These are phyloP conservation scores for Guyanaporus albipodus DNA, from an alignment of 768 basidiomycete species.

Conservation along the genomic window DNA sequence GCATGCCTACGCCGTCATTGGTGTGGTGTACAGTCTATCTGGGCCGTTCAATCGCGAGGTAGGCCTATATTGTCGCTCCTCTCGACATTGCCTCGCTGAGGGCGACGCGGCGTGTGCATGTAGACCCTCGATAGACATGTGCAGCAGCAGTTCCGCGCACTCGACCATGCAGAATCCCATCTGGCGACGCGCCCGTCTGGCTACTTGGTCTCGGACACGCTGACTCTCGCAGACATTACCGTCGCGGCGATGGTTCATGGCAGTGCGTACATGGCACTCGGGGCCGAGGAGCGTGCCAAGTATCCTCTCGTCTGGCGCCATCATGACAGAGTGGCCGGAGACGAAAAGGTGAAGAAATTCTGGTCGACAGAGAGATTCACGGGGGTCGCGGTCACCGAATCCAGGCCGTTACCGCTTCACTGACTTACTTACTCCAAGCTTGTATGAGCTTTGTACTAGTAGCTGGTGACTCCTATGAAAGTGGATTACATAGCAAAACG, in stretches of 20 bases:
- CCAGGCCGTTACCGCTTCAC: neutral
- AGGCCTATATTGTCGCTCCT: no score
- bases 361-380: constrained; percentile 10
- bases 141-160: constrained; percentile 1
- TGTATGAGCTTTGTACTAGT: neutral
- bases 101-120: no score
- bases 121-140: neutral
- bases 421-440: neutral
- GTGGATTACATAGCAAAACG: neutral
- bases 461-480: no score
- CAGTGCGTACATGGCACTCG: neutral
- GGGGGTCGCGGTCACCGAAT: constrained; percentile 1
- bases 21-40: neutral
- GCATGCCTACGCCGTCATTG: neutral
- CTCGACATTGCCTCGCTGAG: no score
- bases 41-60: constrained; percentile 12
- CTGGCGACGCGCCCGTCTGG: constrained; percentile 11
- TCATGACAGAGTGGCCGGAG: constrained; percentile 12
- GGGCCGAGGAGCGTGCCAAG: constrained; percentile 10
- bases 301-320: constrained; percentile 12
- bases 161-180: constrained; percentile 10
- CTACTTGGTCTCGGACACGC: constrained; percentile 9
- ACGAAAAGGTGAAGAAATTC: constrained; percentile 10
- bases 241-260: neutral
- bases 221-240: constrained; percentile 18